Conservation (phyloP, 2,329 filamentous ascomycete species). For the Diaporthe capsici region DNA sequence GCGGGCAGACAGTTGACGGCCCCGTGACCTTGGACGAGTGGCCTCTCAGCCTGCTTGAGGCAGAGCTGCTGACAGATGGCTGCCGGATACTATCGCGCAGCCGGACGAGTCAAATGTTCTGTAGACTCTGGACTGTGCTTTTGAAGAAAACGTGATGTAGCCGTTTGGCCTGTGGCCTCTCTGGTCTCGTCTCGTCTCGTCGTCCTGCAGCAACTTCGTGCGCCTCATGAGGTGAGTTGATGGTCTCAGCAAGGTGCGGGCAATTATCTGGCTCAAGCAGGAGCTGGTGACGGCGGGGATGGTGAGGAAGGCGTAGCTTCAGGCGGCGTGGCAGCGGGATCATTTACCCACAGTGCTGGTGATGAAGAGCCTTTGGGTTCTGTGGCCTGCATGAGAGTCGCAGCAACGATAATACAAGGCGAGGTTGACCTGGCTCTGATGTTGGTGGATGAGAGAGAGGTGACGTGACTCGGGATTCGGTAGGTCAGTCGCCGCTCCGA, state of each 20-base stretch:
- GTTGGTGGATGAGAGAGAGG: neutral
- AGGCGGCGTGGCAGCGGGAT: neutral
- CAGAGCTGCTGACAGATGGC: slow-evolving; percentile 9
- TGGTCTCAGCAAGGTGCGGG: neutral
- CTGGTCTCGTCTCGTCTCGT: slow-evolving; percentile 15
- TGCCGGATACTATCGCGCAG: neutral
- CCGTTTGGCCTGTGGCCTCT: slow-evolving; percentile 10
- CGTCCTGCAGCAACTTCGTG: slow-evolving; percentile 5
- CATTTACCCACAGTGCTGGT: neutral
- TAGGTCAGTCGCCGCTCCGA: slow-evolving; percentile 4
- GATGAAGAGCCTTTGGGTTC: neutral
- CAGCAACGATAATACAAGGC: neutral
- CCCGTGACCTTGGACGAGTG: neutral
- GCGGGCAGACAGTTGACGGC: neutral
- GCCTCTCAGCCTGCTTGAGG: neutral
- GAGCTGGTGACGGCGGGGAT: neutral
- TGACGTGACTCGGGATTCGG: slow-evolving; percentile 5
- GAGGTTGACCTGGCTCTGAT: neutral
- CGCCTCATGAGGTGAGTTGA: slow-evolving; percentile 10
- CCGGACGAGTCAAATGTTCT: neutral
- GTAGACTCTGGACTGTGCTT: neutral
- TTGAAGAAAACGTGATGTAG: neutral
- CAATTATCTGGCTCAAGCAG: slow-evolving; percentile 6
- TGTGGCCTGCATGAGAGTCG: neutral
- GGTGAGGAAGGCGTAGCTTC: neutral